phyloP scores from a whole-genome alignment of 495 filamentous ascomycete species.

The Cryomyces antarcticus region DNA sequence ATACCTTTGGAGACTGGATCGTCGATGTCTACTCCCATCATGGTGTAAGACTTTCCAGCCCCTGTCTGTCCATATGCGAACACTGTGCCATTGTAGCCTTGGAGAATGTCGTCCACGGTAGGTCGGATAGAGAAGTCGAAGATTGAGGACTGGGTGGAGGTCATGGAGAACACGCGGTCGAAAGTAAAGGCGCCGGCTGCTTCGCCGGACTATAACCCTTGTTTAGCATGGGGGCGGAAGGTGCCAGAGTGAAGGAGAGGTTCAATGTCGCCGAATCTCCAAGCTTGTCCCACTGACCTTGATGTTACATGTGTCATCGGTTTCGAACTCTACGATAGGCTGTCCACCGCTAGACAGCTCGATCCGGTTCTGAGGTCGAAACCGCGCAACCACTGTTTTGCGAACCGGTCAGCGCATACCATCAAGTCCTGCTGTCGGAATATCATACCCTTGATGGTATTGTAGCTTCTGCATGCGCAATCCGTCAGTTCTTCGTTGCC shows the following conservation, averaged over 20 bases:
- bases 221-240: background rate
- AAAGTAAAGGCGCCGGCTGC: conserved; percentile 79
- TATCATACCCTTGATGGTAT: conserved; percentile 49
- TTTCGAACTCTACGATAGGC: conserved; percentile 73
- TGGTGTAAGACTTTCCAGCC: conserved; percentile 95
- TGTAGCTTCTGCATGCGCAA: conserved; percentile 25
- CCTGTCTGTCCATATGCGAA: conserved; percentile 98
- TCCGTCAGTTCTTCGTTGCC: background rate
- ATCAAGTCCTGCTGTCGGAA: too few species aligned
- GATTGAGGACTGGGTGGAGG: conserved; percentile 67
- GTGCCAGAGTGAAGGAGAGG: background rate
- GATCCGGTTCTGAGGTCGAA: conserved; percentile 87
- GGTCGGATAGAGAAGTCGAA: conserved; percentile 93
- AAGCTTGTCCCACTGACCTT: conserved; percentile 34
- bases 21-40: conserved; percentile 97
- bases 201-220: conserved; percentile 47
- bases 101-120: conserved; percentile 93
- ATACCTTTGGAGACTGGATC: conserved; percentile 78
- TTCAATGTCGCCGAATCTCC: background rate
- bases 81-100: conserved; percentile 97
- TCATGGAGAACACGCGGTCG: conserved; percentile 90
- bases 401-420: conserved; percentile 2
- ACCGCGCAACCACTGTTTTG: conserved; percentile 67
- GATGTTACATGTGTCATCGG: conserved; percentile 72
- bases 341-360: conserved; percentile 79